Conservation (phyloP, 2,329 filamentous ascomycete genomes). For the Pezicula carpinea region DNA sequence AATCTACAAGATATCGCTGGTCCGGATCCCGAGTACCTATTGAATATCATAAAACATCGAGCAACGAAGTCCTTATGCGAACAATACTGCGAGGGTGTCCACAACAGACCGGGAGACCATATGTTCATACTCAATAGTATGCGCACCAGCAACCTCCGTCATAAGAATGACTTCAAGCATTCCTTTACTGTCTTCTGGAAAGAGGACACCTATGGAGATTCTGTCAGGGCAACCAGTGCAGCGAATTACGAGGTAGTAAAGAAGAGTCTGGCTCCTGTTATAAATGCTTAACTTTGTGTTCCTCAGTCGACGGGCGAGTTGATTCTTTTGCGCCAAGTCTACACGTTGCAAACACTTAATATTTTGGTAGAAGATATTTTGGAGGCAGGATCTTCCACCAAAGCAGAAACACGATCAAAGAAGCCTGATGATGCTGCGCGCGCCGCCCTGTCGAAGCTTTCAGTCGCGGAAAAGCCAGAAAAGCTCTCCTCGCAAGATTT, state of each 20-base stretch:
- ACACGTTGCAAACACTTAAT: conserved; percentile 34
- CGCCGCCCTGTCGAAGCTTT: conserved; percentile 30
- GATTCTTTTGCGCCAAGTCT: conserved; percentile 35
- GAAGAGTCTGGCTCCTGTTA: conserved; percentile 18
- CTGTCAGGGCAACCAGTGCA: conserved; percentile 20
- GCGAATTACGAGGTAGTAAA: conserved; percentile 17
- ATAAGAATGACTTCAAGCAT: conserved; percentile 23
- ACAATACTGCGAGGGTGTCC: conserved; percentile 30
- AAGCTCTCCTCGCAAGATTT: conserved; percentile 31
- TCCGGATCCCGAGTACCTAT: conserved; percentile 31
- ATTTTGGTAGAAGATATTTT: conserved; percentile 40
- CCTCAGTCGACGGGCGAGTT: conserved; percentile 8
- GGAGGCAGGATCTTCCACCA: conserved; percentile 30
- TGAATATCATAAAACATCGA: conserved; percentile 35
- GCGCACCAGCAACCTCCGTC: conserved; percentile 28
- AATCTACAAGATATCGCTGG: conserved; percentile 38
- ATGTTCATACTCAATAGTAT: conserved; percentile 32
- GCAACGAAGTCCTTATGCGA: conserved; percentile 29
- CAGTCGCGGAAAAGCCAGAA: conserved; percentile 17
- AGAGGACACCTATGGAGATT: conserved; percentile 33
- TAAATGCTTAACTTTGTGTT: conserved; percentile 2
- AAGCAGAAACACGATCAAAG: conserved; percentile 21
- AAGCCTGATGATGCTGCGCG: conserved; percentile 26
- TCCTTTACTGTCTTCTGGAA: conserved; percentile 34
- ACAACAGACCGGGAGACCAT: conserved; percentile 32